A percentile compares a stretch with the other conserved stretches of the same genome.
Conservation (phyloP, 129 eudicot species). For the Helianthus tuberosus region DNA sequence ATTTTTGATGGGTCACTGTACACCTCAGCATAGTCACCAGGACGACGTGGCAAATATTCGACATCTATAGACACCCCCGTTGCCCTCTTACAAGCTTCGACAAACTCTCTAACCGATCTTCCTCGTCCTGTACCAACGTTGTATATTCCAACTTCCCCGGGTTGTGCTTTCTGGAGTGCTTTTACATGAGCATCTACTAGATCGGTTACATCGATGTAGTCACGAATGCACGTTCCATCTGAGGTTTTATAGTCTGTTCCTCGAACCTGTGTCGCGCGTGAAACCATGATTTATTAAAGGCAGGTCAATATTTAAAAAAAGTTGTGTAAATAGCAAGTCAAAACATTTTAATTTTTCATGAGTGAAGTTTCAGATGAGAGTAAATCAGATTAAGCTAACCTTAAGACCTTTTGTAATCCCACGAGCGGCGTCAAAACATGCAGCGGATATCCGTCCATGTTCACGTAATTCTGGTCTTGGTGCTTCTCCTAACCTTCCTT, state of each 20-base stretch:
- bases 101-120: constrained; percentile 86
- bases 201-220: constrained; percentile 91
- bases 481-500: constrained; percentile 94
- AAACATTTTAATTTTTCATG: constrained; percentile 4
- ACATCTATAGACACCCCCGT: constrained; percentile 76
- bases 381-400: constrained; percentile 40
- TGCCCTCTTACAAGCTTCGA: constrained; percentile 87
- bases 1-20: constrained; percentile 87
- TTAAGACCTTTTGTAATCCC: constrained; percentile 79
- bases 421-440: constrained; percentile 96
- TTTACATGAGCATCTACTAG: constrained; percentile 92
- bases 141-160: constrained; percentile 83
- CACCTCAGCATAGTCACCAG: constrained; percentile 96
- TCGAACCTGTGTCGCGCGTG: constrained; percentile 50
- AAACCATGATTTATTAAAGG: background rate
- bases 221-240: constrained; percentile 91
- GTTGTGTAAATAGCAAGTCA: background rate
- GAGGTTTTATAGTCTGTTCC: constrained; percentile 80
- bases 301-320: background rate
- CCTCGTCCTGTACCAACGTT: constrained; percentile 96
- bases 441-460: constrained; percentile 92
- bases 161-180: constrained; percentile 80
- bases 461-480: constrained; percentile 90
- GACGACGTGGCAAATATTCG: constrained; percentile 75
- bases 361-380: too few species aligned